Conservation (phyloP, 495 filamentous ascomycete species). For the Hypoxylon intermedium region DNA sequence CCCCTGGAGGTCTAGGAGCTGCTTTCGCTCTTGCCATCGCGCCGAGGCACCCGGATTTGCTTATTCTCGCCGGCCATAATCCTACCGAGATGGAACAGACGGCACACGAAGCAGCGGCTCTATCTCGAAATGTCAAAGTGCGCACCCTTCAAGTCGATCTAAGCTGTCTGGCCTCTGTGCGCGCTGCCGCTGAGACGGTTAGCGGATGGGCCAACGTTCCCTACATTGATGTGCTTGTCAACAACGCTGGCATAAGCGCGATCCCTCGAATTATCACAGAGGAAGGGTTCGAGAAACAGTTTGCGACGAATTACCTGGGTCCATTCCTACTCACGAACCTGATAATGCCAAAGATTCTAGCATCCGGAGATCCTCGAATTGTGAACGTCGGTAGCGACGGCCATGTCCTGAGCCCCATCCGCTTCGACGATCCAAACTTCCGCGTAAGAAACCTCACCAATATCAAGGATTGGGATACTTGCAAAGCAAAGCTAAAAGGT, state of each 20-base stretch:
- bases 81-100: background rate
- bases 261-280: constrained; percentile 53
- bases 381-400: constrained; percentile 50
- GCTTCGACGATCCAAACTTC: constrained; percentile 58
- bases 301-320: constrained; percentile 74
- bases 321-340: constrained; percentile 71
- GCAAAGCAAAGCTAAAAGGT: no score
- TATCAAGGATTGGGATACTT: no score
- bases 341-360: constrained; percentile 57
- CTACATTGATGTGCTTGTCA: constrained; percentile 65
- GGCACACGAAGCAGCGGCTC: constrained; percentile 5
- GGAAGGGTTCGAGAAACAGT: constrained; percentile 71
- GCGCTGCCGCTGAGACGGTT: constrained; percentile 46
- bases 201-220: constrained; percentile 46
- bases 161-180: constrained; percentile 47
- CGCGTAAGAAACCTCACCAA: constrained; percentile 34
- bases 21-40: constrained; percentile 4
- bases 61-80: background rate
- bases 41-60: background rate
- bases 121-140: constrained; percentile 4
- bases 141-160: constrained; percentile 50
- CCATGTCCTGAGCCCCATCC: constrained; percentile 52
- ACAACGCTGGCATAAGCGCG: constrained; percentile 74
- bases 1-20: constrained; percentile 3
- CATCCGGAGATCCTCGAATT: constrained; percentile 34